Evolutionary conservation across 257 asterid genomes (phyloP), one percentile per base, ranked within the genome.

Genomic region (Ballota nigra): DNA sequence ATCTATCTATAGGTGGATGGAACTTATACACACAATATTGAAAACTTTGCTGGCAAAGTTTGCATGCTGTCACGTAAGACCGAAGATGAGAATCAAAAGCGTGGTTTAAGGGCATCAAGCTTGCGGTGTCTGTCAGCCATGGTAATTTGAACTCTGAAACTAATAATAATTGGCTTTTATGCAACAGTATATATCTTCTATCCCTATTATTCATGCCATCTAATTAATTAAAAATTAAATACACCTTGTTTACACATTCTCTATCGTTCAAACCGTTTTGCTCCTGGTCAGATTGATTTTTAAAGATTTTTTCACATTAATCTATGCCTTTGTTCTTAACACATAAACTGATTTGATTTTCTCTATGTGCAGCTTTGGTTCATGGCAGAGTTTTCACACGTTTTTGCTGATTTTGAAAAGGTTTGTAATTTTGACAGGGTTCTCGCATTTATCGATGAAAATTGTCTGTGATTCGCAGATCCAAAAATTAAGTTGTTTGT

Each of bases 51-150:
- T 67, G 86, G 61, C 63, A 88, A 79, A 84, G 90, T 95, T 28
- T 91, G 95, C 84, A 69, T 72, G 78, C 69, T 86, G 75, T 88
- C 99, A 78, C 78, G 73, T 38, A 87, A 70, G 72, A 74, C 81
- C 62, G 97, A 82, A 65, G 92, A 84, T 76, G 96, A 83, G 73
- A 75, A 69, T 69, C 84, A 86, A 75, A 88, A 81, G 69, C 60
- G 69, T 71, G 68, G 78, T 78, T 79, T 94, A 80, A 92, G 88
- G 81, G 97, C 96, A 74, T 87, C 98, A 31, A 87, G 99, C 84
- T 83, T 95, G 89, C 90, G 87, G 64, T 89, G 98, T 80, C 91
- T 91, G 62, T 86, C 99, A 34, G 93, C 99, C 73, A 95, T 95
- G 97, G 99, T 95, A 83, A 83, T 62, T 77, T 53, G 23, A 8